These are phyloP conservation scores for Thyridium curvatum DNA, from an alignment of 2,329 filamentous ascomycete species.

Conservation along the genomic window DNA sequence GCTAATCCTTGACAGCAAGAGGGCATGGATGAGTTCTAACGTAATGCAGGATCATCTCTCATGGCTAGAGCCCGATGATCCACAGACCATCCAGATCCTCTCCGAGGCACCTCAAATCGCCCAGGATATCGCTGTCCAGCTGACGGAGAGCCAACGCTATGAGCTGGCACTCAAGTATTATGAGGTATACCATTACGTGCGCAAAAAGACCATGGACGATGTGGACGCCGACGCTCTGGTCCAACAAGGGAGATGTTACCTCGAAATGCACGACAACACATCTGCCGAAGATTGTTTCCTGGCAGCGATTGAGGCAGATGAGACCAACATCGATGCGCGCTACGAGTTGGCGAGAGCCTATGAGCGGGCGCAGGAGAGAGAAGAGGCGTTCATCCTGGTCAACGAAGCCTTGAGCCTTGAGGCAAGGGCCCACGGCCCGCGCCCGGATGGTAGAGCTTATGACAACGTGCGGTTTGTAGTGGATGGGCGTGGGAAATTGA, in stretches of 20 bases:
- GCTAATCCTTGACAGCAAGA: background rate
- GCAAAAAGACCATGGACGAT: constrained; percentile 32
- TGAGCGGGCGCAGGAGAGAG: constrained; percentile 64
- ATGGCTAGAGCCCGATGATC: constrained; percentile 61
- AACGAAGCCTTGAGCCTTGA: constrained; percentile 67
- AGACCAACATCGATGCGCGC: constrained; percentile 67
- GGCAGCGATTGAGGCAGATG: constrained; percentile 65
- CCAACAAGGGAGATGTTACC: constrained; percentile 62
- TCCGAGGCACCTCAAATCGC: constrained; percentile 74
- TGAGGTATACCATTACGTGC: constrained; percentile 42
- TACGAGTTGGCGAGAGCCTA: constrained; percentile 80
- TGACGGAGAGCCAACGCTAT: constrained; percentile 30
- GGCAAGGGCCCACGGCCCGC: constrained; percentile 32
- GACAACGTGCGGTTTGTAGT: constrained; percentile 11
- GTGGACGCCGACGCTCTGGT: constrained; percentile 43
- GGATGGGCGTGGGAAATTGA: constrained; percentile 10
- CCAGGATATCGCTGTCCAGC: constrained; percentile 52
- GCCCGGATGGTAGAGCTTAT: constrained; percentile 16
- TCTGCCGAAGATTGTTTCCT: constrained; percentile 75
- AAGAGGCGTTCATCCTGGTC: constrained; percentile 71
- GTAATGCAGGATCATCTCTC: constrained; percentile 48
- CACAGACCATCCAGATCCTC: constrained; percentile 40
- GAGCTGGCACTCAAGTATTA: constrained; percentile 48
- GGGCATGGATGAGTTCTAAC: too few species aligned
- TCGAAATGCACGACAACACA: constrained; percentile 53